phyloP scores from a whole-genome alignment of 2,329 filamentous ascomycete genomes.

The Trichophyton benhamiae region DNA sequence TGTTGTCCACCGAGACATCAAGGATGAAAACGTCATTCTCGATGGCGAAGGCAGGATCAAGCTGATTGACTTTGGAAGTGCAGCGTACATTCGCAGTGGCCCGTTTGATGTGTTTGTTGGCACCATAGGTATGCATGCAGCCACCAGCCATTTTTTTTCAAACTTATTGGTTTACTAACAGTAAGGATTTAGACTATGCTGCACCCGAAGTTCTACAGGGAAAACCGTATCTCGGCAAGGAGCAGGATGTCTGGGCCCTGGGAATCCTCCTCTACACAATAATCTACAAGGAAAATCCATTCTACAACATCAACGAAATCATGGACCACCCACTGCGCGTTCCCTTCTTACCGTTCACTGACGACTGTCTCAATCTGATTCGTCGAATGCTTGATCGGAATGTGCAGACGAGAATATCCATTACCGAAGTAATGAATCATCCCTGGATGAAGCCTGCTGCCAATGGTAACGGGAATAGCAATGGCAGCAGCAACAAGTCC shows the following conservation, averaged over 20 bases:
- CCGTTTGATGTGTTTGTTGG: slow-evolving; percentile 98
- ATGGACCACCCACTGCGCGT: slow-evolving; percentile 92
- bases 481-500: not conserved
- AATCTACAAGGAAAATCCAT: slow-evolving; percentile 98
- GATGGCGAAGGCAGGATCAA: slow-evolving; percentile 94
- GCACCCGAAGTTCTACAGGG: slow-evolving; percentile 95
- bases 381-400: slow-evolving; percentile 86
- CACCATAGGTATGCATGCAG: slow-evolving; percentile 65
- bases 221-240: slow-evolving; percentile 82
- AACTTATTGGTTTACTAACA: not conserved
- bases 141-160: not conserved
- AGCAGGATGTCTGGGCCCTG: slow-evolving; percentile 96
- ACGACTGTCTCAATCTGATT: slow-evolving; percentile 85
- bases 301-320: slow-evolving; percentile 98
- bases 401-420: slow-evolving; percentile 69
- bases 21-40: slow-evolving; percentile 94
- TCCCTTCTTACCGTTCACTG: slow-evolving; percentile 54
- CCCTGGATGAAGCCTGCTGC: slow-evolving; percentile 50
- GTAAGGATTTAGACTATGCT: slow-evolving; percentile 64
- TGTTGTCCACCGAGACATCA: slow-evolving; percentile 96
- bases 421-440: slow-evolving; percentile 76
- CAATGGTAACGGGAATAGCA: slow-evolving; percentile 6
- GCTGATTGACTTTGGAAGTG: slow-evolving; percentile 94
- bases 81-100: slow-evolving; percentile 94
- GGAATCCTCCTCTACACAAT: slow-evolving; percentile 97